Percentiles rank a stretch among this genome's conserved stretches.
These are phyloP conservation scores for Trypanosoma brucei DNA, from an alignment of 208 protist genomes.

Conservation along the genomic window DNA sequence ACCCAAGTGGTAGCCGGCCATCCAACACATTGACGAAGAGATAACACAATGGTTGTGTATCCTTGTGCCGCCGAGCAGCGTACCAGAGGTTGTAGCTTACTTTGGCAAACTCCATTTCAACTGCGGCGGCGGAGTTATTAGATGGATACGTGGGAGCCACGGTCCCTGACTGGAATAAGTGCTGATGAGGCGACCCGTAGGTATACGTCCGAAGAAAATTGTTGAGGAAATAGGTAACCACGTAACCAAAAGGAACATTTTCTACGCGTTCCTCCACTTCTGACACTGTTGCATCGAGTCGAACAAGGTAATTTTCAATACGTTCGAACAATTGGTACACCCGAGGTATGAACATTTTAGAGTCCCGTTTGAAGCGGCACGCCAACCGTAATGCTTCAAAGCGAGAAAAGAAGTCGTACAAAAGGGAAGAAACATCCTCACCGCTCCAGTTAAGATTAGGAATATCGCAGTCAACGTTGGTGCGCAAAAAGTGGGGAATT, in stretches of 20 bases:
- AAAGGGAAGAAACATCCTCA: slow-evolving; percentile 29
- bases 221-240: slow-evolving; percentile 26
- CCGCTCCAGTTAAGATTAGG: slow-evolving; percentile 62
- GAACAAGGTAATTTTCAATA: slow-evolving; percentile 18
- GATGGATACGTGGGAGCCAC: slow-evolving; percentile 25
- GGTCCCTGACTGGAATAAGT: slow-evolving; percentile 33
- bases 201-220: slow-evolving; percentile 19
- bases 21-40: slow-evolving; percentile 58
- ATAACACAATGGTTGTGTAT: slow-evolving; percentile 57
- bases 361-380: slow-evolving; percentile 43
- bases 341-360: slow-evolving; percentile 62
- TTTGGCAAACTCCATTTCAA: slow-evolving; percentile 59
- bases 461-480: slow-evolving; percentile 39
- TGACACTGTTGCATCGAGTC: slow-evolving; percentile 16
- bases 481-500: slow-evolving; percentile 77
- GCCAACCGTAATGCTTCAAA: slow-evolving; percentile 29
- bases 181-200: slow-evolving; percentile 3
- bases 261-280: slow-evolving; percentile 41
- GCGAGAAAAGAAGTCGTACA: slow-evolving; percentile 45
- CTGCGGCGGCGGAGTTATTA: slow-evolving; percentile 20
- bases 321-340: slow-evolving; percentile 58
- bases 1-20: slow-evolving; percentile 35
- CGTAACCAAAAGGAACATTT: slow-evolving; percentile 57
- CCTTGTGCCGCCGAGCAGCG: slow-evolving; percentile 41
- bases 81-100: slow-evolving; percentile 79